Conservation (phyloP, 1,284 basidiomycete genomes). For the Amylostereum areolatum region DNA sequence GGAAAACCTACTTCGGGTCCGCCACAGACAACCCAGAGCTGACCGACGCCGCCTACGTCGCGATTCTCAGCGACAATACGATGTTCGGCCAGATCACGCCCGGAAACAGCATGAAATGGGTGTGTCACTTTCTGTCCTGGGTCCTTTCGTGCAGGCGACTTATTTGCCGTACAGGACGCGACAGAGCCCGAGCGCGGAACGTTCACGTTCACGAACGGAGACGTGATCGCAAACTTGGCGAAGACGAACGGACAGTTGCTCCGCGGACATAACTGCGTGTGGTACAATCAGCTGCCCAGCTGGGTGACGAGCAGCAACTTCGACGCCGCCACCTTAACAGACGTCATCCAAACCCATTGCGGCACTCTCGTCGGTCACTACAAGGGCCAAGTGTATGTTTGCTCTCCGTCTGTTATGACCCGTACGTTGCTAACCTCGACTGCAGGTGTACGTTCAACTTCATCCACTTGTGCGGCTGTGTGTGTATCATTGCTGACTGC, state of each 20-base stretch:
- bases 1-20: conserved; percentile 20
- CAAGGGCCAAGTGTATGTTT: conserved; percentile 23
- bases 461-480: too few species aligned
- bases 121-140: conserved; percentile 7
- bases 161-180: not conserved
- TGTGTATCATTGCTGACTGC: too few species aligned
- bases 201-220: conserved; percentile 35
- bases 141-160: not conserved
- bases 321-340: conserved; percentile 18
- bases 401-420: not conserved
- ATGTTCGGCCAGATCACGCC: conserved; percentile 31
- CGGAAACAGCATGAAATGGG: conserved; percentile 35
- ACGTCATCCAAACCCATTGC: conserved; percentile 31
- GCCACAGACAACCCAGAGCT: conserved; percentile 17
- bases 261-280: conserved; percentile 45
- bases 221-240: conserved; percentile 42
- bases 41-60: conserved; percentile 15
- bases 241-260: conserved; percentile 37
- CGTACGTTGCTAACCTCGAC: too few species aligned
- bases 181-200: conserved; percentile 16
- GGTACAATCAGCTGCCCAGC: conserved; percentile 42
- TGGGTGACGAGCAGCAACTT: conserved; percentile 29
- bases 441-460: too few species aligned
- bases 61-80: conserved; percentile 17
- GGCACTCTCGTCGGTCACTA: conserved; percentile 29